phyloP scores from a whole-genome alignment of 306 rosid species.

The barrel medic (Medicago truncatula) region MtrunA17r5.0-ANR NC_053043.1:18745001-18745500 shows the following conservation, averaged over 20 bases:
- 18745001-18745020: constrained; percentile 48
- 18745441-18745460: no score
- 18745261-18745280: constrained; percentile 78
- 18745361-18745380: neutral
- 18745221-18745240: constrained; percentile 87
- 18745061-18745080: constrained; percentile 76
- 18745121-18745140: constrained; percentile 79
- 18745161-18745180: constrained; percentile 75
- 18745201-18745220: constrained; percentile 94
- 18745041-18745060: constrained; percentile 53
- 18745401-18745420: no score
- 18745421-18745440: no score
- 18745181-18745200: constrained; percentile 91
- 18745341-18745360: neutral
- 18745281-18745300: constrained; percentile 26
- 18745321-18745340: neutral
- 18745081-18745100: constrained; percentile 91
- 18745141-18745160: constrained; percentile 66
- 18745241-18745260: constrained; percentile 76
- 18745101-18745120: constrained; percentile 78
- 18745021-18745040: constrained; percentile 43
- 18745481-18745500: no score
- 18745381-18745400: no score
- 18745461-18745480: no score
- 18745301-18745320: neutral